Evolutionary conservation across 1,284 basidiomycete species (phyloP), one percentile per base, ranked within the genome.

Genomic region (Ceratobasidium sp.): DNA sequence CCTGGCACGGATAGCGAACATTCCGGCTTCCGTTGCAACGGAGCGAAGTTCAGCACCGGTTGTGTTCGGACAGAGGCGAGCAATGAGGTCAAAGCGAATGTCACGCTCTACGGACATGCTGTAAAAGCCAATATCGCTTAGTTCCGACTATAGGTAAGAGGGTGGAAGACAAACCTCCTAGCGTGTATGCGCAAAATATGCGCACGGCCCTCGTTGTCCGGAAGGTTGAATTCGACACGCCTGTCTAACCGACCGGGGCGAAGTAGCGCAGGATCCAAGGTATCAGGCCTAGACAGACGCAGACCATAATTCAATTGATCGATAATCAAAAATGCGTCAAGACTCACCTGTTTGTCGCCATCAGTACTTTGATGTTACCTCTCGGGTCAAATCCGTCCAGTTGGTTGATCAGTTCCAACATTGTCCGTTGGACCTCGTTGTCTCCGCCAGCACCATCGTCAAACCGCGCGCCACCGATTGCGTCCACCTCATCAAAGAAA

Each of bases 401-500:
- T 80, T 99, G 97, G 79, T 98, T 99, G 78, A 99, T 99, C 75
- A 99, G 82, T 81, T 99, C 97, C 81, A 99, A 83, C 96, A 99
- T 99, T n/a, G 96, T 99, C 77, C 97, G 83, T 80, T 99, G 97
- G 42, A 99, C 97, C 77, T 99, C 97, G 76, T 99, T 99, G 76
- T 99, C 97, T 53, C 97, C 97, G 65, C 97, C 97, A 34, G 96
- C 96, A 68, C 97, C 97, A 78, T 99, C 97, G 77, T 99, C 97
- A 77, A 98, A 98, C 70, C 97, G 87, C n/a, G 97, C 96, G 71
- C 96, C 97, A 78, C 97, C 97, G 75, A 99, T 94, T 40, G 96
- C 96, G 75, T 97, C 94, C 32, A 97, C 89, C 82, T 99, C 97
- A 76, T 99, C 97, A 75, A 99, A 99, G 83, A 99, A 99, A 78